Conservation (phyloP, 179 eudicot species). For the Silene noctiflora region DNA sequence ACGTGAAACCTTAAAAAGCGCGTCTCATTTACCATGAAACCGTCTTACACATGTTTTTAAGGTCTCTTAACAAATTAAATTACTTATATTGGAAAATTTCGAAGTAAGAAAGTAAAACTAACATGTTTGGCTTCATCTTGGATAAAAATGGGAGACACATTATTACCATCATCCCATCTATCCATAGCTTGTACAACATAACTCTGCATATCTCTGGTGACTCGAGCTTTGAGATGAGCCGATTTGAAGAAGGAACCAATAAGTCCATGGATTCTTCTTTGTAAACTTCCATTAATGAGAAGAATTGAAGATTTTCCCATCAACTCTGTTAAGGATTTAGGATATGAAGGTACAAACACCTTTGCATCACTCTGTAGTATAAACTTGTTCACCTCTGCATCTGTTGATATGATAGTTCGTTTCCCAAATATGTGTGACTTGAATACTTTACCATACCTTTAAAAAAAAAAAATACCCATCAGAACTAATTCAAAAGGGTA, state of each 20-base stretch:
- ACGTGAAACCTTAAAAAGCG: too few relatives aligned
- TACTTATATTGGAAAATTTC: not conserved
- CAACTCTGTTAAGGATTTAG: slow-evolving; percentile 75
- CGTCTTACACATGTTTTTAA: too few relatives aligned
- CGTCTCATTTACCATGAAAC: too few relatives aligned
- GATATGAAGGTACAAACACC: slow-evolving; percentile 77
- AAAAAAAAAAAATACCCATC: slow-evolving; percentile 1
- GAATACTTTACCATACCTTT: slow-evolving; percentile 95
- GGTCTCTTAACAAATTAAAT: not conserved
- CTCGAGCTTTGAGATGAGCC: slow-evolving; percentile 60
- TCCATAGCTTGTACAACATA: slow-evolving; percentile 54
- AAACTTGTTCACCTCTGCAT: slow-evolving; percentile 79
- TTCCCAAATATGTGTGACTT: slow-evolving; percentile 94
- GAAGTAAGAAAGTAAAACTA: slow-evolving; percentile 15
- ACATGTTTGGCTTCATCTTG: slow-evolving; percentile 81
- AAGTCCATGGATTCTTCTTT: slow-evolving; percentile 82
- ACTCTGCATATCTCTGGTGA: slow-evolving; percentile 57
- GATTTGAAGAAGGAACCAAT: slow-evolving; percentile 79
- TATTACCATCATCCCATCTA: slow-evolving; percentile 41
- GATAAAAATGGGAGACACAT: slow-evolving; percentile 45
- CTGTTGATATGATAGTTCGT: slow-evolving; percentile 73
- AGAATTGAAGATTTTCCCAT: slow-evolving; percentile 84
- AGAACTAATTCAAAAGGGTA: slow-evolving; percentile 24
- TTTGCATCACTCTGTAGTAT: slow-evolving; percentile 74
- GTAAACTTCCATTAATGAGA: slow-evolving; percentile 73